Conservation (phyloP, 352 stramenopile species). For the Phytopythium aichiense region DNA sequence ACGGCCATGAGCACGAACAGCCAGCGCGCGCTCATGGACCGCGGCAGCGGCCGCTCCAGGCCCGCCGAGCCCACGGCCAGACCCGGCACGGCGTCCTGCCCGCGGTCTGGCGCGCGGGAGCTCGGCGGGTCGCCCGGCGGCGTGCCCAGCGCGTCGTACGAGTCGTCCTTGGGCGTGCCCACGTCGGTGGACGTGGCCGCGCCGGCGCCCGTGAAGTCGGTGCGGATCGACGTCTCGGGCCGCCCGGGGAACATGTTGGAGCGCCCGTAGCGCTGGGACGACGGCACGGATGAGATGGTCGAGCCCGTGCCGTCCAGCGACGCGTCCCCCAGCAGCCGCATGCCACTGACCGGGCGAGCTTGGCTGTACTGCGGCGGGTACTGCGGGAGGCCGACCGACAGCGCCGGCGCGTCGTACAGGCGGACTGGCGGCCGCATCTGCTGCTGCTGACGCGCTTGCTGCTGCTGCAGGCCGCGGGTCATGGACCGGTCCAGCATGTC, state of each 20-base stretch:
- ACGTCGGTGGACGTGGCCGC: constrained; percentile 9
- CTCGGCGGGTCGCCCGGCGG: constrained; percentile 44
- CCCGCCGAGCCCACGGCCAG: constrained; percentile 11
- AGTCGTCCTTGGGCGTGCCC: constrained; percentile 26
- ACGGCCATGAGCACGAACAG: constrained; percentile 31
- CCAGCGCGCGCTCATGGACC: constrained; percentile 39
- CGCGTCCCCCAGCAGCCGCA: constrained; percentile 3
- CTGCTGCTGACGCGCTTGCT: constrained; percentile 13
- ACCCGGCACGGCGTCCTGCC: constrained; percentile 11
- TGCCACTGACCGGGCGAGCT: not conserved
- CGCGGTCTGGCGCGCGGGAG: constrained; percentile 18
- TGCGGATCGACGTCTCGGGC: constrained; percentile 31
- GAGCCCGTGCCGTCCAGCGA: not conserved
- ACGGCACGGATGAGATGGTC: constrained; percentile 7
- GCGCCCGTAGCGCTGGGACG: constrained; percentile 13
- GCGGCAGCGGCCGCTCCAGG: constrained; percentile 18
- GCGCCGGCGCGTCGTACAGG: constrained; percentile 16
- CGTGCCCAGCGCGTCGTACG: constrained; percentile 47
- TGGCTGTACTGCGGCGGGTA: constrained; percentile 12
- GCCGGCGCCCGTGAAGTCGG: constrained; percentile 36
- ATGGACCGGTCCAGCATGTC: constrained; percentile 12
- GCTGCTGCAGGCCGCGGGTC: not conserved
- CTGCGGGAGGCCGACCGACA: constrained; percentile 19
- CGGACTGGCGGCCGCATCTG: constrained; percentile 18
- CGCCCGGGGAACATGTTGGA: constrained; percentile 13